Evolutionary conservation across 495 filamentous ascomycete genomes (phyloP).

Genomic region (Corynascus novoguineensis): DNA sequence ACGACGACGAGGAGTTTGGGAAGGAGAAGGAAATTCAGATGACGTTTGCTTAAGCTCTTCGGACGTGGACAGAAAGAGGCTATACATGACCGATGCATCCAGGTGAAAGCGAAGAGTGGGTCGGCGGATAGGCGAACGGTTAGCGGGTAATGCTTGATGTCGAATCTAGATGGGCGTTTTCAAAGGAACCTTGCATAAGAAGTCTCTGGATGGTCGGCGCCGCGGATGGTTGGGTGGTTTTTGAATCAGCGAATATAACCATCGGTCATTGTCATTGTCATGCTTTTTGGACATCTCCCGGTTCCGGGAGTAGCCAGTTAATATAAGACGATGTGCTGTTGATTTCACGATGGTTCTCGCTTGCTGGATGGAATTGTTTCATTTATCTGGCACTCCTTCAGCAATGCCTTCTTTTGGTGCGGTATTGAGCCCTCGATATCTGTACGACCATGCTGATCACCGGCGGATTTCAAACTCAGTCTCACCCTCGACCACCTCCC

Average conservation of each 20-base stretch:
- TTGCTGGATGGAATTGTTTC: no score
- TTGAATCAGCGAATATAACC: background rate
- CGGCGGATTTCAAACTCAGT: conserved; percentile 53
- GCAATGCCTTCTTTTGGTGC: no score
- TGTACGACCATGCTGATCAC: conserved; percentile 8
- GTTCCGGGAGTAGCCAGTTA: no score
- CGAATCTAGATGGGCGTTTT: background rate
- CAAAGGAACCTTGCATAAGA: background rate
- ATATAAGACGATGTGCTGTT: no score
- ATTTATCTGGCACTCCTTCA: no score
- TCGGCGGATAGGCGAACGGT: background rate
- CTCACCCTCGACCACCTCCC: conserved; percentile 59
- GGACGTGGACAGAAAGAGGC: background rate
- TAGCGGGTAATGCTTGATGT: background rate
- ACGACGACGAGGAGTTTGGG: conserved; percentile 70
- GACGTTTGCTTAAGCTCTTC: conserved; percentile 59
- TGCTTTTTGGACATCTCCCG: no score
- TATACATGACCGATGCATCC: background rate
- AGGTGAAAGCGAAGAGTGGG: background rate
- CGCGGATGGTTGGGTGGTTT: background rate
- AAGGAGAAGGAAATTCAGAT: conserved; percentile 65
- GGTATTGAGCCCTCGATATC: background rate
- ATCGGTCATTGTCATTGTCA: background rate
- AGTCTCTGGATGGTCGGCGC: background rate
- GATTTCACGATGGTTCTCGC: no score